phyloP scores from a whole-genome alignment of 2,329 filamentous ascomycete species.

The Drechslera avenae region DNA sequence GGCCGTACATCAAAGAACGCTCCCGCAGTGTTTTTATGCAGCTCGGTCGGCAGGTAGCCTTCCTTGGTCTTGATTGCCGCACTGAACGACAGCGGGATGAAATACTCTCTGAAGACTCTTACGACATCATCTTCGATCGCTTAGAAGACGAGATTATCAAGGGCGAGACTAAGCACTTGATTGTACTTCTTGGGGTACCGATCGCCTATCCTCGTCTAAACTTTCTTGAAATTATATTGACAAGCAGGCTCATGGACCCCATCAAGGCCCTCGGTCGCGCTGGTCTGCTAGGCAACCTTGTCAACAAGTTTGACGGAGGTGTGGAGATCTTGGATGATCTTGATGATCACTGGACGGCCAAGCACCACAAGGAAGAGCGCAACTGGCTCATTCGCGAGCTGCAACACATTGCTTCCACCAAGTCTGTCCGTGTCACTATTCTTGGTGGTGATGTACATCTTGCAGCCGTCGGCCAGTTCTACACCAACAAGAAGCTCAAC shows the following conservation, averaged over 20 bases:
- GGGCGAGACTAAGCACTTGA: constrained; percentile 85
- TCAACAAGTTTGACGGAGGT: constrained; percentile 90
- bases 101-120: constrained; percentile 78
- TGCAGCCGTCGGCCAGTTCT: constrained; percentile 91
- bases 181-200: constrained; percentile 80
- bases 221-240: constrained; percentile 72
- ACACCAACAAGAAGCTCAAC: constrained; percentile 76
- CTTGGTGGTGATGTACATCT: constrained; percentile 94
- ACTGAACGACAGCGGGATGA: constrained; percentile 87
- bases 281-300: constrained; percentile 76
- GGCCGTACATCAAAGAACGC: constrained; percentile 86
- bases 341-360: constrained; percentile 97
- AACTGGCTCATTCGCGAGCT: constrained; percentile 86
- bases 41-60: constrained; percentile 76
- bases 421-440: constrained; percentile 89
- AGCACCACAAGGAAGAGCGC: constrained; percentile 89
- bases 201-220: constrained; percentile 56
- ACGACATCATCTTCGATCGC: constrained; percentile 84
- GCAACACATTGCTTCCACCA: constrained; percentile 90
- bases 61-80: constrained; percentile 87
- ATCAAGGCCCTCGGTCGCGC: constrained; percentile 85
- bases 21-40: constrained; percentile 87
- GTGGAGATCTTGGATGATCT: constrained; percentile 90
- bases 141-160: constrained; percentile 80
- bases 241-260: constrained; percentile 83